phyloP scores from a whole-genome alignment of 140 eudicot genomes.

The Erigeron philadelphicus region DNA sequence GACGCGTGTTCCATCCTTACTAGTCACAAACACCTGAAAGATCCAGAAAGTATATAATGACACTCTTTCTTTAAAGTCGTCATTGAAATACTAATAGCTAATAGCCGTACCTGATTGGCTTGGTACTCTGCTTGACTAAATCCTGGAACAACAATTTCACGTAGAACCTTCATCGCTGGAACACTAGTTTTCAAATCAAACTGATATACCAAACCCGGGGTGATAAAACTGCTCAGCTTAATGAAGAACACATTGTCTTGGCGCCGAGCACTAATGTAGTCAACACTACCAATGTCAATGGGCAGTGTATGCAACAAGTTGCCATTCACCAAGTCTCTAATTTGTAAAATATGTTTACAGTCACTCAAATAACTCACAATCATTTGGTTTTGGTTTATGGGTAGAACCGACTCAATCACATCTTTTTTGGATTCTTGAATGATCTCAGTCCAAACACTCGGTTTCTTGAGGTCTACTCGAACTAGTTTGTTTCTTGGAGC shows the following conservation, averaged over 20 bases:
- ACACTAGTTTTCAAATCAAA: conserved; percentile 44
- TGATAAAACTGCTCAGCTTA: conserved; percentile 68
- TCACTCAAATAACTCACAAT: conserved; percentile 79
- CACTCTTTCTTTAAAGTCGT: neutral
- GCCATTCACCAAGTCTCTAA: conserved; percentile 65
- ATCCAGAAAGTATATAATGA: neutral
- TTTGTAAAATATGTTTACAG: conserved; percentile 67
- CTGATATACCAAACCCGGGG: conserved; percentile 70
- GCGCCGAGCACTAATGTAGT: conserved; percentile 58
- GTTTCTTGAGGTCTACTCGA: conserved; percentile 70
- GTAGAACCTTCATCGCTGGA: conserved; percentile 52
- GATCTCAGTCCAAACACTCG: conserved; percentile 62
- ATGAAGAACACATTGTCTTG: conserved; percentile 58
- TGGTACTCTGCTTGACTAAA: conserved; percentile 59
- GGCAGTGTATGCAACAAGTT: conserved; percentile 59
- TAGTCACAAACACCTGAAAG: conserved; percentile 58
- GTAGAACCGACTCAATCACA: conserved; percentile 68
- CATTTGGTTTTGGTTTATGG: conserved; percentile 56
- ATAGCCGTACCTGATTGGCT: conserved; percentile 48
- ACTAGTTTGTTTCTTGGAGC: conserved; percentile 82
- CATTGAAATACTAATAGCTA: neutral
- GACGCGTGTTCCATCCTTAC: conserved; percentile 71
- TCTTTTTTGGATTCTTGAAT: conserved; percentile 59
- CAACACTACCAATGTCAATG: conserved; percentile 65
- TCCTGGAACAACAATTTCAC: conserved; percentile 63